Conservation (phyloP, 108 stramenopile genomes). For the Cyclotella sp. region DNA sequence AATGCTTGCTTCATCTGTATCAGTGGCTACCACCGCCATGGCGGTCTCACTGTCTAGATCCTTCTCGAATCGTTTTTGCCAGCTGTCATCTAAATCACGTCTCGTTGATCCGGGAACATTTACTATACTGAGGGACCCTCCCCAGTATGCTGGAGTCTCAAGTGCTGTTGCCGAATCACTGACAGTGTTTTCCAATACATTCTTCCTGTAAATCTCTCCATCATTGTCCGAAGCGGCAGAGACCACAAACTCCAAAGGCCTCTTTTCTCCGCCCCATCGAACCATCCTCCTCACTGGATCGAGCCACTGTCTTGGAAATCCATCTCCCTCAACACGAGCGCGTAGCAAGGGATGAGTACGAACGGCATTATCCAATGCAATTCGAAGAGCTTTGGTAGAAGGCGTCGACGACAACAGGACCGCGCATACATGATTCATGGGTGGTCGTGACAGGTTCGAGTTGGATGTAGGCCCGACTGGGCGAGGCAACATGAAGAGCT, state of each 20-base stretch:
- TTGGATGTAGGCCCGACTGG: background rate
- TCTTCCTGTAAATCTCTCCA: background rate
- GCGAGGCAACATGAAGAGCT: conserved; percentile 28
- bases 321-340: conserved; percentile 14
- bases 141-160: conserved; percentile 12
- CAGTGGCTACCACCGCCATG: background rate
- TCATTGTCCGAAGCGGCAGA: background rate
- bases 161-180: background rate
- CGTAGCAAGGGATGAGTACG: conserved; percentile 23
- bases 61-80: conserved; percentile 11
- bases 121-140: background rate
- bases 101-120: conserved; percentile 1
- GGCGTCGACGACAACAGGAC: conserved; percentile 16
- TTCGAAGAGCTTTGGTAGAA: conserved; percentile 2
- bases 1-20: background rate
- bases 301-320: conserved; percentile 1
- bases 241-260: conserved; percentile 16
- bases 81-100: conserved; percentile 11
- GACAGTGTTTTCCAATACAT: background rate
- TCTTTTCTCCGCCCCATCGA: conserved; percentile 12
- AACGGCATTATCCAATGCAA: conserved; percentile 16
- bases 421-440: conserved; percentile 18
- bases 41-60: conserved; percentile 22
- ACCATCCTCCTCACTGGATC: conserved; percentile 33
- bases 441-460: background rate